phyloP scores from a whole-genome alignment of 345 rosid genomes.

The Clausena lansium region DNA sequence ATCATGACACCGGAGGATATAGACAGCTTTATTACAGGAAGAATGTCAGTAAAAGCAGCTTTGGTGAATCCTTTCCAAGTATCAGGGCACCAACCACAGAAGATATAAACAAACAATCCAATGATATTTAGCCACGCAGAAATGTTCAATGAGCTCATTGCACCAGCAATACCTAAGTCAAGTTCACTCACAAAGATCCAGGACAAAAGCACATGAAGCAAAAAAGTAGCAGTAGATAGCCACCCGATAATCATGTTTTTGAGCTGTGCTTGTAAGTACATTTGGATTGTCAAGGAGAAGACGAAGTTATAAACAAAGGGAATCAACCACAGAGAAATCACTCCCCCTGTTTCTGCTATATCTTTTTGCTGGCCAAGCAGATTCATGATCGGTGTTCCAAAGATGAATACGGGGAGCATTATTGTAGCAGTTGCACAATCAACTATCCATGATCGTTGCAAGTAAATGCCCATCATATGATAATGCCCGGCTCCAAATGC shows the following conservation, averaged over 20 bases:
- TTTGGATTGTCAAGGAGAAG: constrained; percentile 45
- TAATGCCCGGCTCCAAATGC: constrained; percentile 60
- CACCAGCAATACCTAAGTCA: constrained; percentile 48
- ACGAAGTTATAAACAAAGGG: constrained; percentile 40
- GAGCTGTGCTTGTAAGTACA: constrained; percentile 57
- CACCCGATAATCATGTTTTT: constrained; percentile 47
- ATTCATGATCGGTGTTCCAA: constrained; percentile 38
- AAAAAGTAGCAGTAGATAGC: constrained; percentile 28
- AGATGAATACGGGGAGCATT: constrained; percentile 41
- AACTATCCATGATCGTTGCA: constrained; percentile 59
- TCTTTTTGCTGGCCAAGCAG: constrained; percentile 38
- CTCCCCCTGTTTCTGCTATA: constrained; percentile 39
- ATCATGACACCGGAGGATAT: constrained; percentile 12
- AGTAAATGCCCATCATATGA: constrained; percentile 58
- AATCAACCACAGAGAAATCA: constrained; percentile 51
- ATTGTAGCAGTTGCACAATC: constrained; percentile 30
- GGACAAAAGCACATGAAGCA: constrained; percentile 33
- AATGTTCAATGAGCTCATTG: constrained; percentile 43
- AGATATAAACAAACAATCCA: constrained; percentile 41
- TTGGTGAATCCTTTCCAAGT: constrained; percentile 1
- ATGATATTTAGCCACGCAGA: constrained; percentile 41
- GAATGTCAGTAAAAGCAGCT: constrained; percentile 1
- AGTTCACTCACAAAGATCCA: constrained; percentile 42
- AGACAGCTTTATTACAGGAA: constrained; percentile 11
- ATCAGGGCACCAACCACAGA: not conserved